Evolutionary conservation across 805 yeast genomes (phyloP).

Genomic region (Komagataella mondaviorum): DNA sequence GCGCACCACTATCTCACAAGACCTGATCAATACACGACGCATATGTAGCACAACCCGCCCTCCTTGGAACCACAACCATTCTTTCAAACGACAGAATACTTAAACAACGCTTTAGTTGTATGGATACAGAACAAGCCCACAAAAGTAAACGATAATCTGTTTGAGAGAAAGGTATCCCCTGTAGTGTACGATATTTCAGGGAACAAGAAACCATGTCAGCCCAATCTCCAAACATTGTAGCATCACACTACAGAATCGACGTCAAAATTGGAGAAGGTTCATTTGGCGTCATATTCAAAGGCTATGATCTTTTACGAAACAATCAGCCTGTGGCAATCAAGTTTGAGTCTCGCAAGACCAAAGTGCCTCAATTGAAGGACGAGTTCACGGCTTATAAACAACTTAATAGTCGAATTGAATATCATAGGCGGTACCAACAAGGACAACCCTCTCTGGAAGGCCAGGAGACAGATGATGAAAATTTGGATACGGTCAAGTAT

Average conservation of each 20-base stretch:
- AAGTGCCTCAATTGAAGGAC: constrained; percentile 74
- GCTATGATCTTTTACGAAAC: constrained; percentile 56
- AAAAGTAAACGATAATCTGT: not conserved
- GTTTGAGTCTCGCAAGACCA: constrained; percentile 69
- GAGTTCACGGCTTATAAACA: constrained; percentile 71
- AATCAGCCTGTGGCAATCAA: constrained; percentile 57
- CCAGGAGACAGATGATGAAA: constrained; percentile 4
- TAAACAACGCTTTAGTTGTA: not conserved
- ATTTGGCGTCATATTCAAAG: constrained; percentile 76
- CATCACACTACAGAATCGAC: constrained; percentile 65
- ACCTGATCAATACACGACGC: not conserved
- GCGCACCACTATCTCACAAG: not conserved
- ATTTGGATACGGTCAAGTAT: constrained; percentile 13
- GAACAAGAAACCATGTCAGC: not conserved
- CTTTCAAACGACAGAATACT: not conserved
- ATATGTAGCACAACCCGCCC: not conserved
- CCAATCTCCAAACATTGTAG: constrained; percentile 20
- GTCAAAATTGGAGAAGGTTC: constrained; percentile 84
- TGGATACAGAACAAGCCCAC: not conserved
- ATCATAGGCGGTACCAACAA: not conserved
- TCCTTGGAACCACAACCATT: not conserved
- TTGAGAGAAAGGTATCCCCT: not conserved
- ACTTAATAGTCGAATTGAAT: constrained; percentile 28
- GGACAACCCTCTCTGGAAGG: constrained; percentile 14
- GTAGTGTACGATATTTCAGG: not conserved